phyloP scores from a whole-genome alignment of 768 basidiomycete species.

The Royoungia palumana region DNA sequence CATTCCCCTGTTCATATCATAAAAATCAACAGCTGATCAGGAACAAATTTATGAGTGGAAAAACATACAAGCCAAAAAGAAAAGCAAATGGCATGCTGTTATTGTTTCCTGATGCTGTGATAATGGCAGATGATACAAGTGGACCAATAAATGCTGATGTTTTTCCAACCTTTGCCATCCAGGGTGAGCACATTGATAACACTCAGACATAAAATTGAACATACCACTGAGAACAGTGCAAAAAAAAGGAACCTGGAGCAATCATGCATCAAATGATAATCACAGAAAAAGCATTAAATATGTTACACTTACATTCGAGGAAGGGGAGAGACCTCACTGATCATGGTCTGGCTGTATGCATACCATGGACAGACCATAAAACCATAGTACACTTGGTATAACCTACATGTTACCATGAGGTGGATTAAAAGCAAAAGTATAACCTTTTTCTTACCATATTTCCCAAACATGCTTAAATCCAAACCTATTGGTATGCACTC shows the following conservation, averaged over 20 bases:
- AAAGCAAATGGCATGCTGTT: slow-evolving; percentile 77
- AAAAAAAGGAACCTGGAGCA: slow-evolving; percentile 62
- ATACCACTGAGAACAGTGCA: slow-evolving; percentile 67
- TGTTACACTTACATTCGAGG: slow-evolving; percentile 57
- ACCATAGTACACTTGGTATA: slow-evolving; percentile 69
- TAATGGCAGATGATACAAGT: slow-evolving; percentile 71
- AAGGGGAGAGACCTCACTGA: slow-evolving; percentile 70
- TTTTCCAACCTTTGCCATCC: slow-evolving; percentile 54
- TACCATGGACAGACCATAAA: slow-evolving; percentile 79
- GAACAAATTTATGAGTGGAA: background rate
- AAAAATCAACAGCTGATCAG: background rate
- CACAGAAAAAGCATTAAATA: background rate
- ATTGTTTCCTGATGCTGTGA: slow-evolving; percentile 62
- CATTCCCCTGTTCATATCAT: slow-evolving; percentile 9
- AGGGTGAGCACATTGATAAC: background rate
- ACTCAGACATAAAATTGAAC: slow-evolving; percentile 5
- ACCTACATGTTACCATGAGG: slow-evolving; percentile 35
- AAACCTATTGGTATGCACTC: slow-evolving; percentile 69
- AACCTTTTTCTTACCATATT: slow-evolving; percentile 47
- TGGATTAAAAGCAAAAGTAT: background rate
- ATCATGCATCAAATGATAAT: background rate
- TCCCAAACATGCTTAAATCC: slow-evolving; percentile 86
- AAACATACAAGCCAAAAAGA: slow-evolving; percentile 61
- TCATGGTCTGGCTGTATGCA: slow-evolving; percentile 81
- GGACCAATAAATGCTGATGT: slow-evolving; percentile 77